Evolutionary conservation across 2,329 filamentous ascomycete genomes (phyloP).

Genomic region (Xylariaceae sp.): DNA sequence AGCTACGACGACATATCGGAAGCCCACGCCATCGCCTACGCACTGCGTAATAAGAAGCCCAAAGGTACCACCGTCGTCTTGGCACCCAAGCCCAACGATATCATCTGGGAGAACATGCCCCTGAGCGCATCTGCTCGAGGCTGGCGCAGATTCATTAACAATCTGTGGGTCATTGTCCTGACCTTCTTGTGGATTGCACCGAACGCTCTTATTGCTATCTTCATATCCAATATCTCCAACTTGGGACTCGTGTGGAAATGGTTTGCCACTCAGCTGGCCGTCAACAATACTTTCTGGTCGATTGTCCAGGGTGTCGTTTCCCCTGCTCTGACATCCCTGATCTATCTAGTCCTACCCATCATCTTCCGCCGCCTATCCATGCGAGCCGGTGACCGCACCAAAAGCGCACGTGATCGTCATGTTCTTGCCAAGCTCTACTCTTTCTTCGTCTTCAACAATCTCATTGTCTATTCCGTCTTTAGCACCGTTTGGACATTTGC

Average conservation of each 20-base stretch:
- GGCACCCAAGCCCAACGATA: conserved; percentile 82
- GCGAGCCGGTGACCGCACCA: conserved; percentile 82
- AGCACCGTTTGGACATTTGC: conserved; percentile 77
- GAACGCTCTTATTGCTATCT: conserved; percentile 92
- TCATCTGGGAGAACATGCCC: conserved; percentile 93
- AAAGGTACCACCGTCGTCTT: conserved; percentile 73
- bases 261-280: conserved; percentile 65
- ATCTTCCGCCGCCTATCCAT: conserved; percentile 87
- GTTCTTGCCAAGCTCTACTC: conserved; percentile 87
- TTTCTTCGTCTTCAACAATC: conserved; percentile 97
- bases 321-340: conserved; percentile 79
- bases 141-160: conserved; percentile 74
- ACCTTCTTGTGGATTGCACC: conserved; percentile 86
- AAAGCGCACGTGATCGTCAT: conserved; percentile 87
- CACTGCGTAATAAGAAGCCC: conserved; percentile 75
- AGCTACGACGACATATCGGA: conserved; percentile 87
- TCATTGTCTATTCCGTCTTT: conserved; percentile 91
- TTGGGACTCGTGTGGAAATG: conserved; percentile 74
- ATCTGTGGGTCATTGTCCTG: conserved; percentile 76
- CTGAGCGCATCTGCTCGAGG: conserved; percentile 66
- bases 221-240: conserved; percentile 82
- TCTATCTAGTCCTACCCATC: conserved; percentile 85
- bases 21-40: conserved; percentile 83
- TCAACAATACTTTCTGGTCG: conserved; percentile 70
- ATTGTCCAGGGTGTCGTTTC: conserved; percentile 89